phyloP scores from a whole-genome alignment of 768 basidiomycete species.

The Podaxis carcinomalis region DNA sequence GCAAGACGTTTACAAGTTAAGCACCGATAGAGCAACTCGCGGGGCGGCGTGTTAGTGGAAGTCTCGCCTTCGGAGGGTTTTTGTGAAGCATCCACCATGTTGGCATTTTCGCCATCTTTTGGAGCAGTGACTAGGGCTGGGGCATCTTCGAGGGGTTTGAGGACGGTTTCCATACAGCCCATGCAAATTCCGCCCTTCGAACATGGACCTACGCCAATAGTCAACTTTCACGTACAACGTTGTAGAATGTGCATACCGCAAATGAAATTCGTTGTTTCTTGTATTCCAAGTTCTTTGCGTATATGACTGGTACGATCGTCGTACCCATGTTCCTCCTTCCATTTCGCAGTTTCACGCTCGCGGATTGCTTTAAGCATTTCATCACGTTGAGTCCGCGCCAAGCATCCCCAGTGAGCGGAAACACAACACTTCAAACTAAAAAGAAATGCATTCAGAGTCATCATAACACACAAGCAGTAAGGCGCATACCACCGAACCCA shows the following conservation, averaged over 20 bases:
- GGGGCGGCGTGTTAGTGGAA: conserved; percentile 14
- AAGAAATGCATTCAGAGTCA: conserved; percentile 4
- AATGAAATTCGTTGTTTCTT: conserved; percentile 74
- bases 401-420: conserved; percentile 72
- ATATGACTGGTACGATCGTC: conserved; percentile 26
- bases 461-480: background rate
- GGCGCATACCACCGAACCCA: conserved; percentile 77
- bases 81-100: conserved; percentile 29
- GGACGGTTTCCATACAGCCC: conserved; percentile 58
- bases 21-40: conserved; percentile 75
- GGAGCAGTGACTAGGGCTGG: background rate
- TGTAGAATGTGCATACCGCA: conserved; percentile 41
- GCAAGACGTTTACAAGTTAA: conserved; percentile 76
- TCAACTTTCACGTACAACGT: background rate
- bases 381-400: conserved; percentile 60
- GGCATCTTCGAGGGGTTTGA: conserved; percentile 28
- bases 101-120: conserved; percentile 20
- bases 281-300: conserved; percentile 39
- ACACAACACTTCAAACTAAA: conserved; percentile 74
- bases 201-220: conserved; percentile 41
- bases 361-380: conserved; percentile 68
- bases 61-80: conserved; percentile 6
- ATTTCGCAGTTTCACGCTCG: conserved; percentile 41
- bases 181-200: conserved; percentile 77
- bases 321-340: conserved; percentile 26